phyloP scores from a whole-genome alignment of 176 grass and related monocot species.

The Triticum dicoccoides region DNA sequence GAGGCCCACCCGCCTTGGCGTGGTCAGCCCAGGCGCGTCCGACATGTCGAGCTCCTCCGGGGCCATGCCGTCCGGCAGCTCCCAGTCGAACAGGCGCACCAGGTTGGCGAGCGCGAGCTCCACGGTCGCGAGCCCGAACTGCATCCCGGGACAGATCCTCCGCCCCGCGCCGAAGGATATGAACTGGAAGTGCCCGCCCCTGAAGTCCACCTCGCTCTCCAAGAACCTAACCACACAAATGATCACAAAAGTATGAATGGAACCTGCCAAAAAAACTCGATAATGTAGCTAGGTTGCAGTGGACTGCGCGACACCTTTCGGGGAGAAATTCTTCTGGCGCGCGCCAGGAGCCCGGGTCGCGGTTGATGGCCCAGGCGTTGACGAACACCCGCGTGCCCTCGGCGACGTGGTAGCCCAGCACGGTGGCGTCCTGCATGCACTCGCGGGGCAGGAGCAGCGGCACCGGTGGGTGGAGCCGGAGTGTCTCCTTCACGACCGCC shows the following conservation, averaged over 20 bases:
- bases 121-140: conserved; percentile 43
- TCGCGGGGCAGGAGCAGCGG: conserved; percentile 55
- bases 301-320: conserved; percentile 18
- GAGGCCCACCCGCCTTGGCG: conserved; percentile 21
- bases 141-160: conserved; percentile 42
- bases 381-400: conserved; percentile 48
- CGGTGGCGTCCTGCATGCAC: conserved; percentile 20
- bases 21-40: conserved; percentile 25
- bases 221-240: conserved; percentile 12
- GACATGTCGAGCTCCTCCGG: conserved; percentile 41
- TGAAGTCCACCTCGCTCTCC: conserved; percentile 41
- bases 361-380: conserved; percentile 57
- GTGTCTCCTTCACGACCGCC: conserved; percentile 51
- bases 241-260: too few species aligned
- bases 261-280: too few species aligned
- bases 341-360: conserved; percentile 44
- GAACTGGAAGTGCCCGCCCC: conserved; percentile 47
- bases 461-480: conserved; percentile 47
- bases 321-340: conserved; percentile 35
- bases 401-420: conserved; percentile 42
- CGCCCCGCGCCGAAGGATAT: conserved; percentile 50
- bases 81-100: conserved; percentile 50
- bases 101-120: conserved; percentile 51
- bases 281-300: too few species aligned
- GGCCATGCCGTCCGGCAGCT: conserved; percentile 29